Conservation (phyloP, 805 yeast species). For the Spathaspora passalidarum region DNA sequence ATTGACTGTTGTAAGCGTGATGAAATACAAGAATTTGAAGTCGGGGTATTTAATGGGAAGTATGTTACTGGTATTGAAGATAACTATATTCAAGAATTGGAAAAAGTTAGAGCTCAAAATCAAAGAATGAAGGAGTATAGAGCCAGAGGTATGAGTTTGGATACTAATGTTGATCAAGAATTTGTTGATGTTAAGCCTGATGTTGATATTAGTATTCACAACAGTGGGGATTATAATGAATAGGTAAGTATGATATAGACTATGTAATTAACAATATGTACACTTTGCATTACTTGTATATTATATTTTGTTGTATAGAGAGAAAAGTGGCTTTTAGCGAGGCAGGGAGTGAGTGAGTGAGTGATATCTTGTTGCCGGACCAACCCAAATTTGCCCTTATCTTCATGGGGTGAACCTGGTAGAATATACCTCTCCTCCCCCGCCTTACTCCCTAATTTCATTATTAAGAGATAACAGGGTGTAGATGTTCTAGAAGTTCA, state of each 20-base stretch:
- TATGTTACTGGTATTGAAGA: slow-evolving; percentile 94
- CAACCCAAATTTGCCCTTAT: no score
- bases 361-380: no score
- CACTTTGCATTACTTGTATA: background rate
- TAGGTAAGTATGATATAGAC: background rate
- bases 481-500: no score
- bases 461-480: no score
- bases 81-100: slow-evolving; percentile 76
- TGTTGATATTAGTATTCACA: slow-evolving; percentile 54
- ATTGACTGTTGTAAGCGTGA: slow-evolving; percentile 68
- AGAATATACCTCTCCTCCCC: no score
- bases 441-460: no score
- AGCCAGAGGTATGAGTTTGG: slow-evolving; percentile 40
- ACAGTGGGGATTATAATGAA: slow-evolving; percentile 50
- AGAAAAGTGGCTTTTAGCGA: no score
- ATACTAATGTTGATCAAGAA: slow-evolving; percentile 42
- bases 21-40: slow-evolving; percentile 68
- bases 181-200: slow-evolving; percentile 77
- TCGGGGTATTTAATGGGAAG: slow-evolving; percentile 93
- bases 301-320: background rate
- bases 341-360: no score
- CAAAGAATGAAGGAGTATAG: slow-evolving; percentile 45
- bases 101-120: slow-evolving; percentile 76
- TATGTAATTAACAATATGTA: background rate
- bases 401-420: no score